phyloP scores from a whole-genome alignment of 148 eudicot genomes.

The Camellia sinensis region DNA sequence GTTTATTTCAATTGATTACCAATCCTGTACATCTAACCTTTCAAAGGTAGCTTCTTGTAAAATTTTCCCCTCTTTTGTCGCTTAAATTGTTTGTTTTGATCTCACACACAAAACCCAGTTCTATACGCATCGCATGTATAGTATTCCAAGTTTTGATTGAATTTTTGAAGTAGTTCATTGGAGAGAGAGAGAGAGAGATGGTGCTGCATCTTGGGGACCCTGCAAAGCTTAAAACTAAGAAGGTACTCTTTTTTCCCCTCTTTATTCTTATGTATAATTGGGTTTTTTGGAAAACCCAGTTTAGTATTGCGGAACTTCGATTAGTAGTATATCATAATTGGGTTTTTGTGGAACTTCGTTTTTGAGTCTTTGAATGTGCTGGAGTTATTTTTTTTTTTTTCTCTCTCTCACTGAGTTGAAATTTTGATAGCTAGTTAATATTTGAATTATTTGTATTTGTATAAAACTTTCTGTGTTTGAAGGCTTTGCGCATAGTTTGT shows the following conservation, averaged over 20 bases:
- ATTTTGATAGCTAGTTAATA: no score
- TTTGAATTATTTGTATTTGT: not conserved
- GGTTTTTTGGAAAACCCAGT: no score
- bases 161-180: not conserved
- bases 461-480: not conserved
- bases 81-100: not conserved
- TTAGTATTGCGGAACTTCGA: not conserved
- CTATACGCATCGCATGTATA: not conserved
- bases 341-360: not conserved
- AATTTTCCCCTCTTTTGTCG: not conserved
- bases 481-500: no score
- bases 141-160: not conserved
- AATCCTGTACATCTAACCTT: not conserved
- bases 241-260: slow-evolving; percentile 20
- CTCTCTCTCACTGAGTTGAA: no score
- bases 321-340: not conserved
- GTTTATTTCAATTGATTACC: not conserved
- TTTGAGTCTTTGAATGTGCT: not conserved
- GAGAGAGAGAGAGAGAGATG: not conserved
- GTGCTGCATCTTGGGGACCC: slow-evolving; percentile 13
- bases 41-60: not conserved
- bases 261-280: not conserved
- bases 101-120: not conserved
- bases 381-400: not conserved
- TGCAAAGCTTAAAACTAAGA: slow-evolving; percentile 28